Evolutionary conservation across 352 stramenopile genomes (phyloP).

Genomic region (Nothophytophthora sp.): DNA sequence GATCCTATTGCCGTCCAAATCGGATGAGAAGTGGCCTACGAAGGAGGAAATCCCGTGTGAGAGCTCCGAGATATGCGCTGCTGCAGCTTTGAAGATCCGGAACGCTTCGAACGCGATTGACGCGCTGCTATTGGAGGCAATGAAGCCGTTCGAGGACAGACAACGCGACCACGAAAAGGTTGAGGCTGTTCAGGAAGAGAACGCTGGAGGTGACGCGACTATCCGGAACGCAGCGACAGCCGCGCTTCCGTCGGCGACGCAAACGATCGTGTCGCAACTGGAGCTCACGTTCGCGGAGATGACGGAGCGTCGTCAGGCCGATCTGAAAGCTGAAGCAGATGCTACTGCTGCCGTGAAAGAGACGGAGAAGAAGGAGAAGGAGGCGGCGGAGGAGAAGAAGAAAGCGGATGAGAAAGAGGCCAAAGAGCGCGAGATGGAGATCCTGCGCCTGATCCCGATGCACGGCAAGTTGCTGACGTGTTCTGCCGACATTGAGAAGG

Average conservation of each 20-base stretch:
- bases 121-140: constrained; percentile 39
- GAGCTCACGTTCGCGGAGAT: constrained; percentile 42
- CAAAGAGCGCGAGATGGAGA: constrained; percentile 40
- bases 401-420: constrained; percentile 24
- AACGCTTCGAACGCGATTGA: constrained; percentile 45
- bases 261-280: constrained; percentile 48
- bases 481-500: constrained; percentile 45
- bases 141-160: constrained; percentile 52
- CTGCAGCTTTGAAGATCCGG: constrained; percentile 22
- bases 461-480: constrained; percentile 42
- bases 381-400: constrained; percentile 41
- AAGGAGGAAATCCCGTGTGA: constrained; percentile 5
- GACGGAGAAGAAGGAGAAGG: constrained; percentile 41
- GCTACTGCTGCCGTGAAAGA: constrained; percentile 27
- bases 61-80: constrained; percentile 6
- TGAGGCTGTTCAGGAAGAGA: constrained; percentile 14
- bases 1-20: constrained; percentile 6
- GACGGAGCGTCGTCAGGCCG: constrained; percentile 28
- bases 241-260: constrained; percentile 27
- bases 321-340: constrained; percentile 35
- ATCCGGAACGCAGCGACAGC: constrained; percentile 13
- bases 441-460: constrained; percentile 48
- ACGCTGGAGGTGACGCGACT: constrained; percentile 3
- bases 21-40: constrained; percentile 12
- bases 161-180: constrained; percentile 32